A percentile compares a stretch with the other conserved stretches of the same genome.
phyloP scores from a whole-genome alignment of 2,329 filamentous ascomycete genomes.

The Ampelomyces quisqualis region DNA sequence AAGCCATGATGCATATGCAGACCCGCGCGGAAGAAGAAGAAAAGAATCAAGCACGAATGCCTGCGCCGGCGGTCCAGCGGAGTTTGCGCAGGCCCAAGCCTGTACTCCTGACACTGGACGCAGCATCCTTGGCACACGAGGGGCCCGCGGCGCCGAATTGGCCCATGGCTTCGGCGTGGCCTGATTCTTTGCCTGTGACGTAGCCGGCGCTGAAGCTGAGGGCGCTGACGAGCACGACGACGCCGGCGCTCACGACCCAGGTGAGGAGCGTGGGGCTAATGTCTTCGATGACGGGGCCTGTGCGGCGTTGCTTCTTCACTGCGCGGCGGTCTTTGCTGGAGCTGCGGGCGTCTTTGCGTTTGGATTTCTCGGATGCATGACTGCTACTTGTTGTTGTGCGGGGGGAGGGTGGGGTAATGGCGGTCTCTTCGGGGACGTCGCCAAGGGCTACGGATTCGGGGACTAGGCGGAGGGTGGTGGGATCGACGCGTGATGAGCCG shows the following conservation, averaged over 20 bases:
- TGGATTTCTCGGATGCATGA: constrained; percentile 44
- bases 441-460: constrained; percentile 60
- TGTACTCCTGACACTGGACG: constrained; percentile 25
- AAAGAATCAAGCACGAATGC: constrained; percentile 16
- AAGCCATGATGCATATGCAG: too few species aligned
- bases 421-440: constrained; percentile 35
- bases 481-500: constrained; percentile 48
- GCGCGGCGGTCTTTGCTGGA: constrained; percentile 49
- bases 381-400: constrained; percentile 30
- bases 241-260: constrained; percentile 65
- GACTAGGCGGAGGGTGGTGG: constrained; percentile 58
- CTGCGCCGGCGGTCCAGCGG: constrained; percentile 33
- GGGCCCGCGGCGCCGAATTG: constrained; percentile 31
- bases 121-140: constrained; percentile 40
- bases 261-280: constrained; percentile 63
- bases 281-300: constrained; percentile 39
- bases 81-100: constrained; percentile 37
- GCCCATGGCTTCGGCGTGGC: constrained; percentile 51
- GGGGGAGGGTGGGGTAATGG: constrained; percentile 33
- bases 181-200: constrained; percentile 60
- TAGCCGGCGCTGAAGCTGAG: constrained; percentile 67
- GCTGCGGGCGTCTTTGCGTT: constrained; percentile 50
- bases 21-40: too few species aligned
- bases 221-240: constrained; percentile 64
- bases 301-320: constrained; percentile 47